Conservation (phyloP, 768 basidiomycete species). For the Sarcodon aspratus region DNA sequence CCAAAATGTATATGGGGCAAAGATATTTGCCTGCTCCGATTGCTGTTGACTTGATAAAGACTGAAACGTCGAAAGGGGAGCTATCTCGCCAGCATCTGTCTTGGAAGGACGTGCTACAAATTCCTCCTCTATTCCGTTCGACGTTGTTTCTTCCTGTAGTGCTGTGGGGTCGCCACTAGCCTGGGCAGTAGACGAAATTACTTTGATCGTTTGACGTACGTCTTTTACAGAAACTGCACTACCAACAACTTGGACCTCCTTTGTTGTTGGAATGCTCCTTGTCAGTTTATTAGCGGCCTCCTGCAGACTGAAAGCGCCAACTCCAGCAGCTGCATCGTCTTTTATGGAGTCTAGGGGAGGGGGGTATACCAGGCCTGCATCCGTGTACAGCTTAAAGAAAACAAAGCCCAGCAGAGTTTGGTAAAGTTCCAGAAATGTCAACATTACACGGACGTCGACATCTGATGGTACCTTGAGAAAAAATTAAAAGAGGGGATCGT, state of each 20-base stretch:
- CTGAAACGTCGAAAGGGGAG: constrained; percentile 57
- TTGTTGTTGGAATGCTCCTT: constrained; percentile 13
- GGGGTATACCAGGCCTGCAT: constrained; percentile 87
- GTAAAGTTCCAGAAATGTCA: constrained; percentile 96
- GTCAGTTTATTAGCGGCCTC: constrained; percentile 20
- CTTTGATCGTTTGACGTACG: constrained; percentile 54
- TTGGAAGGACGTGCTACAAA: constrained; percentile 54
- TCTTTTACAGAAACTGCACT: constrained; percentile 44
- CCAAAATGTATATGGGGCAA: constrained; percentile 84
- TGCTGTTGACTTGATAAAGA: constrained; percentile 50
- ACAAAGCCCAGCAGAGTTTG: constrained; percentile 94
- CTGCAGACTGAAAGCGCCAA: constrained; percentile 79
- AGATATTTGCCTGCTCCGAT: constrained; percentile 49
- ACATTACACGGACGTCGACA: constrained; percentile 95
- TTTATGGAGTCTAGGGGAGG: constrained; percentile 76
- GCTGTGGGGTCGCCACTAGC: too few species aligned
- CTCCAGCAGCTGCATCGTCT: constrained; percentile 78
- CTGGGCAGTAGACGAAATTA: constrained; percentile 20
- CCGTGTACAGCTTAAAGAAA: constrained; percentile 97
- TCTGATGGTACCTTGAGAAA: constrained; percentile 74
- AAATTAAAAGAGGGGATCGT: neutral
- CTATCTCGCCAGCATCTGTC: constrained; percentile 30
- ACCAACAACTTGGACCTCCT: constrained; percentile 25
- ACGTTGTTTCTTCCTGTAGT: constrained; percentile 21
- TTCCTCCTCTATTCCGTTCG: constrained; percentile 21